These are phyloP conservation scores for Cokeromyces recurvatus DNA, from an alignment of 371 early-diverging fungal genomes.

Conservation along the genomic window DNA sequence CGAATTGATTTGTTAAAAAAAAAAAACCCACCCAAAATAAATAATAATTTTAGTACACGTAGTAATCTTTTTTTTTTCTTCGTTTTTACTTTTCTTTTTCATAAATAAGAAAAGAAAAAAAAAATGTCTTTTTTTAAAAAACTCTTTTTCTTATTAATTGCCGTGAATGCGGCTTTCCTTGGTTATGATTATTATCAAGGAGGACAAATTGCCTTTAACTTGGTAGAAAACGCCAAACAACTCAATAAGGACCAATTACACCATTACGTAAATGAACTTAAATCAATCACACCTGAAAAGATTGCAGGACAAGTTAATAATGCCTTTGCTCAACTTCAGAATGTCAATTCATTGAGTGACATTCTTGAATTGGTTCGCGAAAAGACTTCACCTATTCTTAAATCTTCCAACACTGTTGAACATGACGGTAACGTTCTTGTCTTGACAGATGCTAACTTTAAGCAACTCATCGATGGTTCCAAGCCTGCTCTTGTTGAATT, in stretches of 20 bases:
- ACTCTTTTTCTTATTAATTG: slow-evolving; percentile 32
- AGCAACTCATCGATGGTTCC: slow-evolving; percentile 71
- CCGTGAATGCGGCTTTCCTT: slow-evolving; percentile 33
- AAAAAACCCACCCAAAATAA: no score
- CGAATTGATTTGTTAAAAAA: slow-evolving; percentile 4
- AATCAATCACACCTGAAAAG: slow-evolving; percentile 39
- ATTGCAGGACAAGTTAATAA: slow-evolving; percentile 48
- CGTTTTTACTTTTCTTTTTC: background rate
- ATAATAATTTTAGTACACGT: background rate
- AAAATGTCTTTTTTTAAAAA: slow-evolving; percentile 29
- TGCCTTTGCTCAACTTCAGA: slow-evolving; percentile 54
- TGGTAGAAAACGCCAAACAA: slow-evolving; percentile 48
- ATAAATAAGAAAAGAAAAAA: background rate
- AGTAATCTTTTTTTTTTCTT: slow-evolving; percentile 4
- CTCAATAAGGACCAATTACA: slow-evolving; percentile 46
- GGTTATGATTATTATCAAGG: slow-evolving; percentile 42
- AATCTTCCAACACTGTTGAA: no score
- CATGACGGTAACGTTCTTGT: slow-evolving; percentile 47
- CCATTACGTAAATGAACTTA: slow-evolving; percentile 28
- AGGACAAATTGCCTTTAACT: slow-evolving; percentile 51
- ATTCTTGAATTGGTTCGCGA: slow-evolving; percentile 39
- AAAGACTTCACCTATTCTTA: slow-evolving; percentile 7
- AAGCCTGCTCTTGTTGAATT: slow-evolving; percentile 93
- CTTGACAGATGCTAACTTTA: slow-evolving; percentile 78
- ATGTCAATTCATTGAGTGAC: slow-evolving; percentile 42